Base-by-base conservation (phyloP, 2,329 filamentous ascomycete genomes). In the Sclerotinia borealis region DNA sequence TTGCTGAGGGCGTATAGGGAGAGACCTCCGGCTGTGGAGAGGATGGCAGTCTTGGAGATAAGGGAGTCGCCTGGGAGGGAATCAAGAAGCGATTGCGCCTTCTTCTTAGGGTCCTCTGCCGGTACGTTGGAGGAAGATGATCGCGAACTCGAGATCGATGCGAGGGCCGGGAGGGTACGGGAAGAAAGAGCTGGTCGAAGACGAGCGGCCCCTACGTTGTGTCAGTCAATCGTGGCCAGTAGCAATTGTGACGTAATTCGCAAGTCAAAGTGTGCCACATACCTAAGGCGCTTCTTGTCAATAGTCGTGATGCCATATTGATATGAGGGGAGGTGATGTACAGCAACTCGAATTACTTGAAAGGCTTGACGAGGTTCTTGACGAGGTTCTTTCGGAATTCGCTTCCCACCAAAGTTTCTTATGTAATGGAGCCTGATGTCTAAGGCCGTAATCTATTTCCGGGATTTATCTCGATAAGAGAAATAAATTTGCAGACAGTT, bases 1-100 rank as follows among this genome's bases (percentile, higher is more conserved):
- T 96, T 99, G 88, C 91, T 96, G 81, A 99, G 92, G 75, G 92
- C 95, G 77, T 95, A 96, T 78, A 96, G 85, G 75, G 91, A 93
- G 73, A 96, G 80, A 81, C 90, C 93, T 75, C 95, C 91, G 70
- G 89, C 89, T 74, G 92, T 93, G 76, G 93, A 98, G 75, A 99
- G 89, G 77, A 97, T 93, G 75, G 95, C 95, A 72, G 92, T 92
- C 89, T 99, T 99, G 79, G 92, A 96, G 76, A 96, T 82, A 70
- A 97, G 83, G 76, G 85, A 93, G 85, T 86, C 96, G 73, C 96
- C 95, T 75, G 95, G 95, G 61, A 99, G 85, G 68, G 93, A 83
- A 75, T 99, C 92, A 75, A 99, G 83, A 79, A 99, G 90, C 69
- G 92, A 96, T 82, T 96, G 90, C 66, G 95, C 95, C 86, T 96